Evolutionary conservation across 441 rosid genomes (phyloP), one percentile per base, ranked within the genome.

Genomic region (Geranium incanum): DNA sequence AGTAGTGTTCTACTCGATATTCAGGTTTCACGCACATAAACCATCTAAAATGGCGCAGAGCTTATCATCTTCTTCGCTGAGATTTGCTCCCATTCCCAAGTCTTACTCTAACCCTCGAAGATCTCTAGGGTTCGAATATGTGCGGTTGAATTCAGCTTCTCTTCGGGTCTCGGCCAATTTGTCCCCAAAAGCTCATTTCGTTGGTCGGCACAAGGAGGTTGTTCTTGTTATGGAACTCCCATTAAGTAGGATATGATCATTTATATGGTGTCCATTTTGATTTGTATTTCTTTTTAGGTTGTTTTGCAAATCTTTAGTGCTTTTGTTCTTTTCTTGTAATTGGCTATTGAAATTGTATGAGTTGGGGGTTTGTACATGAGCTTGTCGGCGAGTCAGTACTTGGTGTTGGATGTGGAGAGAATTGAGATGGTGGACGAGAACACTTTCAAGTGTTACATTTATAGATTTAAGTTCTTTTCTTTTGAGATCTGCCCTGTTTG

Each of bases 381-480:
- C 82, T 85, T 91, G 86, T 97, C 97, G 12, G 96, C 97, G 15
- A 91, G 98, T 79, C 97, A 91, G 71, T 94, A 90, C 87, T 91
- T 97, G 36, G 97, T 94, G 79, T 80, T 94, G 84, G 98, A 94
- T 70, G 98, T 96, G 4, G 96, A 94, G 87, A 91, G 97, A 86
- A 91, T 94, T 63, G 96, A 90, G 88, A 87, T 96, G 72, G 85
- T 94, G 59, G 96, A 94, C 71, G 97, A 89, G 50, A 87, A 78
- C 81, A 87, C 96, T 21, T 91, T 94, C 77, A 81, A 86, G 83
- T 94, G 97, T 74, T 89, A 91, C 67, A 90, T 91, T 7, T 88
- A 91, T 66, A 89, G 87, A 75, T 76, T 94, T 65, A 88, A 87
- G 78, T 94, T 94, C 84, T 88, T 90, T 74, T 85, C 87, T 67